A percentile compares a stretch with the other conserved stretches of the same genome.
Conservation (phyloP, 345 rosid genomes). For the Linum lewisii region DNA sequence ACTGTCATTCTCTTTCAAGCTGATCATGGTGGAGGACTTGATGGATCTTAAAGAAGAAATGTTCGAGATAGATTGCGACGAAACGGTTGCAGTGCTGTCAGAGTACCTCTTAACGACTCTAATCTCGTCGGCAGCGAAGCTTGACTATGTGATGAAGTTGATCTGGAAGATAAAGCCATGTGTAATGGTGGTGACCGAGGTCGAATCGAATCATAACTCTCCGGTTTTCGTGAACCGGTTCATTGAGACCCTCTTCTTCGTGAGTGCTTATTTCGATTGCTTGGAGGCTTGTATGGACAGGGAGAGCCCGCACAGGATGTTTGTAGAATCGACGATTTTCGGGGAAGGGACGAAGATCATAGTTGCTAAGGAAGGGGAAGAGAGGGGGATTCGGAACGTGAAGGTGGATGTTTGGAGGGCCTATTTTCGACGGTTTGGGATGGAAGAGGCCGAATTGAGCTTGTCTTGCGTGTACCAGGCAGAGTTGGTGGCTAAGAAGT, state of each 20-base stretch:
- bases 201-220: conserved; percentile 36
- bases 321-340: conserved; percentile 4
- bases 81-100: conserved; percentile 26
- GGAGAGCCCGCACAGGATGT: conserved; percentile 16
- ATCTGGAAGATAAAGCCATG: conserved; percentile 25
- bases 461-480: conserved; percentile 15
- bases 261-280: conserved; percentile 34
- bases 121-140: conserved; percentile 19
- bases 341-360: conserved; percentile 9
- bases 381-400: conserved; percentile 9
- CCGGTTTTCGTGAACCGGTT: conserved; percentile 35
- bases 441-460: conserved; percentile 13
- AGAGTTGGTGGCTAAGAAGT: background rate
- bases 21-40: conserved; percentile 29
- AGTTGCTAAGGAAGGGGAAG: conserved; percentile 11
- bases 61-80: conserved; percentile 23
- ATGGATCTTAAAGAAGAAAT: conserved; percentile 31
- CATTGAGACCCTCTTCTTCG: conserved; percentile 32
- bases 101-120: conserved; percentile 10
- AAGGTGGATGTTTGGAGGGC: conserved; percentile 14
- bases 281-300: conserved; percentile 23
- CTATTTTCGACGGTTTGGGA: conserved; percentile 6
- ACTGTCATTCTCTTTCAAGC: conserved; percentile 31
- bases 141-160: conserved; percentile 30
- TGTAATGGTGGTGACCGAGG: conserved; percentile 34